Conservation (phyloP, 331 rosid genomes). For the Quercus tomentella region DNA sequence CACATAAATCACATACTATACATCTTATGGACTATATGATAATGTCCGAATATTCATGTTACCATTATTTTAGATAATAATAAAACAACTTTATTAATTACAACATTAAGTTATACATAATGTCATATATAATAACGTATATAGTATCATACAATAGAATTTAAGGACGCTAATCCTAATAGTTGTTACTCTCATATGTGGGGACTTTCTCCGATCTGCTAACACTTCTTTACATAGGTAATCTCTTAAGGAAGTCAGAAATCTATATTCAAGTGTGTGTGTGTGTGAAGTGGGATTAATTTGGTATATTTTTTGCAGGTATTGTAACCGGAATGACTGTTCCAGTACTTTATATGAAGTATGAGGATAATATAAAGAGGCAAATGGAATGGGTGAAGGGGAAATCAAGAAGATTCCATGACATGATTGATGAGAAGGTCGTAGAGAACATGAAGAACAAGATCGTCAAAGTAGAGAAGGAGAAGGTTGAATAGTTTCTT, state of each 20-base stretch:
- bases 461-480: slow-evolving; percentile 13
- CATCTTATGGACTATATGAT: too few species aligned
- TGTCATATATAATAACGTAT: too few species aligned
- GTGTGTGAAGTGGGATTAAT: background rate
- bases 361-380: slow-evolving; percentile 41
- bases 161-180: too few species aligned
- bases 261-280: background rate
- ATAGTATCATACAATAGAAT: too few species aligned
- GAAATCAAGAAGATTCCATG: slow-evolving; percentile 27
- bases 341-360: slow-evolving; percentile 38
- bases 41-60: too few species aligned
- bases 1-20: too few species aligned
- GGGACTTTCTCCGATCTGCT: slow-evolving; percentile 38
- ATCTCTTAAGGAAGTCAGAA: background rate
- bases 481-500: slow-evolving; percentile 28
- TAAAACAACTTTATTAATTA: too few species aligned
- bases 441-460: slow-evolving; percentile 31
- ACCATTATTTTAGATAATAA: too few species aligned
- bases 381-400: slow-evolving; percentile 31
- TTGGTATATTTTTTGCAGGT: slow-evolving; percentile 22
- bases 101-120: too few species aligned
- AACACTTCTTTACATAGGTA: slow-evolving; percentile 47
- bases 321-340: slow-evolving; percentile 33
- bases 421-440: slow-evolving; percentile 51
- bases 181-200: slow-evolving; percentile 36